Evolutionary conservation across 2,329 filamentous ascomycete genomes (phyloP).

Genomic region (Phaeosphaeriaceae sp.): DNA sequence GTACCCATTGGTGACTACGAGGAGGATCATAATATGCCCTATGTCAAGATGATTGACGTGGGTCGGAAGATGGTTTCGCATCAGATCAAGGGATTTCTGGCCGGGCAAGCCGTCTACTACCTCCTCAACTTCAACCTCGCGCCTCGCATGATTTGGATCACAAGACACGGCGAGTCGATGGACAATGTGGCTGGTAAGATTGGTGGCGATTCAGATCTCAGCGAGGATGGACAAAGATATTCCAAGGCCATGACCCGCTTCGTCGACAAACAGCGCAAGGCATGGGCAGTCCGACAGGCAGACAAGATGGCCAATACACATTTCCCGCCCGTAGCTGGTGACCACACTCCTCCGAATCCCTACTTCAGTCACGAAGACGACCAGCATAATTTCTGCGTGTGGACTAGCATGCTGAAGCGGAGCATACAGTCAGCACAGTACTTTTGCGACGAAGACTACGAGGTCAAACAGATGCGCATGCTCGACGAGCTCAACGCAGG

Average conservation of each 20-base stretch:
- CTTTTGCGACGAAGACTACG: slow-evolving; percentile 92
- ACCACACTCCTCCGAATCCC: slow-evolving; percentile 93
- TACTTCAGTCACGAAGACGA: slow-evolving; percentile 64
- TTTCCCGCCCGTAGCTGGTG: slow-evolving; percentile 89
- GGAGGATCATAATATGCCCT: slow-evolving; percentile 88
- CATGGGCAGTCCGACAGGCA: slow-evolving; percentile 84
- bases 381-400: slow-evolving; percentile 94
- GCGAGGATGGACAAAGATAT: slow-evolving; percentile 79
- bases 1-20: slow-evolving; percentile 89
- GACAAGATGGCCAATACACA: slow-evolving; percentile 77
- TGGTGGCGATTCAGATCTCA: slow-evolving; percentile 87
- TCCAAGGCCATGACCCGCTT: slow-evolving; percentile 81
- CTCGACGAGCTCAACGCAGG: slow-evolving; percentile 95
- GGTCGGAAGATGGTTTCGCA: slow-evolving; percentile 92
- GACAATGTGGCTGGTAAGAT: slow-evolving; percentile 90
- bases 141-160: slow-evolving; percentile 97
- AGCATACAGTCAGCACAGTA: slow-evolving; percentile 86
- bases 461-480: slow-evolving; percentile 98
- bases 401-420: slow-evolving; percentile 96
- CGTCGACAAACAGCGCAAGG: slow-evolving; percentile 77
- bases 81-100: slow-evolving; percentile 89
- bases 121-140: slow-evolving; percentile 96
- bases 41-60: slow-evolving; percentile 98
- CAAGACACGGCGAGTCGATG: slow-evolving; percentile 86
- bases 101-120: slow-evolving; percentile 91